Evolutionary conservation across 768 basidiomycete genomes (phyloP).

Genomic region (Thelephora aurantiotincta): DNA sequence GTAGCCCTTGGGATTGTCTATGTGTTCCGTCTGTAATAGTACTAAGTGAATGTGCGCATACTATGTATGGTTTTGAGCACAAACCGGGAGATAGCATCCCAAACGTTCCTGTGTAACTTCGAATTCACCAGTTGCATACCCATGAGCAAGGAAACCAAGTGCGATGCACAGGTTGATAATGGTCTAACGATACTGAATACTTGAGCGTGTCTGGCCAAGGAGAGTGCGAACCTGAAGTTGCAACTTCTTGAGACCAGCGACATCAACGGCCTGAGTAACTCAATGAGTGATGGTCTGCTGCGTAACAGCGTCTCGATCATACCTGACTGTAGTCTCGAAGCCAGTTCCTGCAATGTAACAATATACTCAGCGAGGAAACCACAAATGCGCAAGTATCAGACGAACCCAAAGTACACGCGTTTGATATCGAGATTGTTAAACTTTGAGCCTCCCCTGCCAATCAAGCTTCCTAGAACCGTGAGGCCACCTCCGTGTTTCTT

Average conservation of each 20-base stretch:
- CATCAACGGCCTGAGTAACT: conserved; percentile 57
- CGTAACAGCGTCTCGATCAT: conserved; percentile 1
- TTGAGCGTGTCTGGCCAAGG: background rate
- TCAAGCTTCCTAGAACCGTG: conserved; percentile 34
- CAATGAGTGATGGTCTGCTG: background rate
- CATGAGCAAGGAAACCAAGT: conserved; percentile 79
- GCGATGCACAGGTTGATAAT: conserved; percentile 84
- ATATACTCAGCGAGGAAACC: conserved; percentile 1
- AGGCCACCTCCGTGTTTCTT: conserved; percentile 47
- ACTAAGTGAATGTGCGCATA: no score
- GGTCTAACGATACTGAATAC: conserved; percentile 29
- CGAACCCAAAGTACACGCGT: conserved; percentile 69
- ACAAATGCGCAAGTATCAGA: background rate
- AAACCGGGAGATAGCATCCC: conserved; percentile 64
- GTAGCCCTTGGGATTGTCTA: conserved; percentile 89
- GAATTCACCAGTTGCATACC: conserved; percentile 73
- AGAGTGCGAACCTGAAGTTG: conserved; percentile 38
- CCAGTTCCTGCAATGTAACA: conserved; percentile 46
- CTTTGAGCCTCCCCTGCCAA: conserved; percentile 44
- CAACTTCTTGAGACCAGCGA: conserved; percentile 62
- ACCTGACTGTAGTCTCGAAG: conserved; percentile 79
- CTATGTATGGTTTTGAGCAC: conserved; percentile 11
- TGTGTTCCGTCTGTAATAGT: conserved; percentile 53
- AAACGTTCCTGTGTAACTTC: conserved; percentile 77
- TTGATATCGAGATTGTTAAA: conserved; percentile 75